Conservation (phyloP, 139 green algal species). For the Tetradesmus obliquus region DNA sequence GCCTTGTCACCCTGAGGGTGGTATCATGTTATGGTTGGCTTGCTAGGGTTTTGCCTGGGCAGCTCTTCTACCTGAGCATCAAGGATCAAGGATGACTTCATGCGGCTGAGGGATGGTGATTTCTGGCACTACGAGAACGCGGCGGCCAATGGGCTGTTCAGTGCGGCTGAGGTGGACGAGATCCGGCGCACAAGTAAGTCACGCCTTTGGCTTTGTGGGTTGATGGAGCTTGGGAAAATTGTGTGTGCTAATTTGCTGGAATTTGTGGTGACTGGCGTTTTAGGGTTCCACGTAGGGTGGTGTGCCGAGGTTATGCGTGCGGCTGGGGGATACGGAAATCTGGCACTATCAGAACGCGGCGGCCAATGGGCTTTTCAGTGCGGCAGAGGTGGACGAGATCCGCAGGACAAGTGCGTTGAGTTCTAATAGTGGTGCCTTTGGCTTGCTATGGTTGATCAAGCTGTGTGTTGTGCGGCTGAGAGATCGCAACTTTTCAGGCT, state of each 20-base stretch:
- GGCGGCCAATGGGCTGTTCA: background rate
- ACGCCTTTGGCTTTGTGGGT: background rate
- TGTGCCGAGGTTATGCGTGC: background rate
- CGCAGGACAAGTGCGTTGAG: background rate
- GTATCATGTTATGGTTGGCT: too few relatives aligned
- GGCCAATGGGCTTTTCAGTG: background rate
- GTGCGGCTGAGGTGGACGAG: conserved; percentile 1
- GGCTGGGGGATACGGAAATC: conserved; percentile 32
- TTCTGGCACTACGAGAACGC: conserved; percentile 34
- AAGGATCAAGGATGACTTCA: background rate
- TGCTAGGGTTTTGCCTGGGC: too few relatives aligned
- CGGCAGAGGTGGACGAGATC: conserved; percentile 22
- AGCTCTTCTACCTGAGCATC: background rate
- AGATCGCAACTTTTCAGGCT: conserved; percentile 38
- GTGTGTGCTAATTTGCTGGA: too few relatives aligned
- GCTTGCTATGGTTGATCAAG: too few relatives aligned
- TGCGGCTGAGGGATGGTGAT: conserved; percentile 25
- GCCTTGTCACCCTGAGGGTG: too few relatives aligned
- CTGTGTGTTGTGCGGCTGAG: conserved; percentile 10
- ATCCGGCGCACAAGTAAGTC: background rate
- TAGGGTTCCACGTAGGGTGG: too few relatives aligned
- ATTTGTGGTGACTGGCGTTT: too few relatives aligned
- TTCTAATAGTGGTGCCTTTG: too few relatives aligned
- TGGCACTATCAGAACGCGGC: conserved; percentile 24
- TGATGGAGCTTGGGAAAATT: too few relatives aligned